phyloP scores from a whole-genome alignment of 1,284 basidiomycete genomes.

The Ustilago hordei region DNA sequence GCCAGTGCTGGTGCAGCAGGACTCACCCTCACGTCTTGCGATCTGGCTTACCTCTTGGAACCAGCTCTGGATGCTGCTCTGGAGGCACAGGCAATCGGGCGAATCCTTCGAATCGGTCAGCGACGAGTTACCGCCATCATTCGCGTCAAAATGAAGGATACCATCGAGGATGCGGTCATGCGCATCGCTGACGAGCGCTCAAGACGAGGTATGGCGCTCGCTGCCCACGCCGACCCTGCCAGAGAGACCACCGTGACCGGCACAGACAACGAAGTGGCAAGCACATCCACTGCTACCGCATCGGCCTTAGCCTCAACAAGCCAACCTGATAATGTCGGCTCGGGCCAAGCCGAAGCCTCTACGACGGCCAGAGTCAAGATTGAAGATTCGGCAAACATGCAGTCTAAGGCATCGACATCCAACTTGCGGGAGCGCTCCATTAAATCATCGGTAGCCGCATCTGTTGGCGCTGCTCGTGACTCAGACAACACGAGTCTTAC shows the following conservation, averaged over 20 bases:
- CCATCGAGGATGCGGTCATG: slow-evolving; percentile 54
- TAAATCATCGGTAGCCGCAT: slow-evolving; percentile 43
- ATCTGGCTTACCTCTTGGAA: slow-evolving; percentile 55
- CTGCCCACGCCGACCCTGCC: slow-evolving; percentile 18
- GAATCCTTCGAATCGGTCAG: slow-evolving; percentile 57
- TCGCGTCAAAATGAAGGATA: slow-evolving; percentile 55
- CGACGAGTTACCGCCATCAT: slow-evolving; percentile 43
- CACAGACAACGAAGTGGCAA: not conserved
- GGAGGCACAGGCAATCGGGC: slow-evolving; percentile 49
- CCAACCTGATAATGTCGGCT: not conserved
- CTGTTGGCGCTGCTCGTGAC: slow-evolving; percentile 33
- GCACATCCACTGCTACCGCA: not conserved
- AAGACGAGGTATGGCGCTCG: slow-evolving; percentile 37
- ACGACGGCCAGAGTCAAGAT: not conserved
- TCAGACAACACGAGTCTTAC: slow-evolving; percentile 39
- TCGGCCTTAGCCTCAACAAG: slow-evolving; percentile 1
- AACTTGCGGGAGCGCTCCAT: slow-evolving; percentile 40
- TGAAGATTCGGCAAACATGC: slow-evolving; percentile 2
- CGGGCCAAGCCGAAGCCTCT: not conserved
- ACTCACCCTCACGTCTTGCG: slow-evolving; percentile 52
- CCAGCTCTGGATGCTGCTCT: slow-evolving; percentile 51
- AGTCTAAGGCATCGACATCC: not conserved
- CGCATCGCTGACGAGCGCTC: slow-evolving; percentile 49
- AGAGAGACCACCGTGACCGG: not conserved
- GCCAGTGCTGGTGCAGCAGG: slow-evolving; percentile 58